phyloP scores from a whole-genome alignment of 2,329 filamentous ascomycete genomes.

The Fusarium mangiferae region DNA sequence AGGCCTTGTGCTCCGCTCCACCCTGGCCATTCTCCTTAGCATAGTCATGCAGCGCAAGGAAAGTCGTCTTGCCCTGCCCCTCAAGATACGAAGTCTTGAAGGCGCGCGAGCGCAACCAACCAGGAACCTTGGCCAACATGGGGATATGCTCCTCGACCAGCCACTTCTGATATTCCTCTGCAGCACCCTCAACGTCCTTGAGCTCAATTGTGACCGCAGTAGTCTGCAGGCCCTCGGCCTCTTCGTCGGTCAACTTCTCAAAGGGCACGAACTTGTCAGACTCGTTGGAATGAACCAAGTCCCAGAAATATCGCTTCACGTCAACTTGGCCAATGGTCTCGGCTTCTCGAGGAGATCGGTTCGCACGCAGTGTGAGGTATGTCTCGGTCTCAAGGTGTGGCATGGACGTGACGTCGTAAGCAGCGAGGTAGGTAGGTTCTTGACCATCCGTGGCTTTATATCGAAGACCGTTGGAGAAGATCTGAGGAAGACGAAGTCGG shows the following conservation, averaged over 20 bases:
- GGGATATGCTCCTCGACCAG: slow-evolving; percentile 78
- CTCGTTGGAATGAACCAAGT: slow-evolving; percentile 68
- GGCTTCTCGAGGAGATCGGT: slow-evolving; percentile 64
- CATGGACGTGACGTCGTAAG: slow-evolving; percentile 85
- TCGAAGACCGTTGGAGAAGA: slow-evolving; percentile 80
- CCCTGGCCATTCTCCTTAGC: slow-evolving; percentile 72
- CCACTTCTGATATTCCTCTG: slow-evolving; percentile 71
- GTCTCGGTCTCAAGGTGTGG: slow-evolving; percentile 73
- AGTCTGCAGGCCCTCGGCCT: slow-evolving; percentile 69
- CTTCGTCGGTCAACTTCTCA: slow-evolving; percentile 68
- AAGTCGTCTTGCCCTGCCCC: slow-evolving; percentile 60
- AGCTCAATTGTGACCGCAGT: slow-evolving; percentile 70
- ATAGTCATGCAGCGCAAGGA: slow-evolving; percentile 79
- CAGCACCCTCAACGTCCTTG: slow-evolving; percentile 59
- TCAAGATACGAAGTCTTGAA: slow-evolving; percentile 75
- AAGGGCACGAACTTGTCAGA: slow-evolving; percentile 66
- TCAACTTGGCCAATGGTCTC: slow-evolving; percentile 66
- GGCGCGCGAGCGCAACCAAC: slow-evolving; percentile 79
- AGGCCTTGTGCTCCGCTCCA: slow-evolving; percentile 71
- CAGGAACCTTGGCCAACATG: slow-evolving; percentile 77
- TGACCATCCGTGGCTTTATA: slow-evolving; percentile 74
- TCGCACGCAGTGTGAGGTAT: slow-evolving; percentile 73
- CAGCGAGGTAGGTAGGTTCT: slow-evolving; percentile 77
- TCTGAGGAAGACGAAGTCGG: slow-evolving; percentile 78
- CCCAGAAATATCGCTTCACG: slow-evolving; percentile 77